Conservation (phyloP, 345 rosid genomes). For the Melaleuca alternifolia region DNA sequence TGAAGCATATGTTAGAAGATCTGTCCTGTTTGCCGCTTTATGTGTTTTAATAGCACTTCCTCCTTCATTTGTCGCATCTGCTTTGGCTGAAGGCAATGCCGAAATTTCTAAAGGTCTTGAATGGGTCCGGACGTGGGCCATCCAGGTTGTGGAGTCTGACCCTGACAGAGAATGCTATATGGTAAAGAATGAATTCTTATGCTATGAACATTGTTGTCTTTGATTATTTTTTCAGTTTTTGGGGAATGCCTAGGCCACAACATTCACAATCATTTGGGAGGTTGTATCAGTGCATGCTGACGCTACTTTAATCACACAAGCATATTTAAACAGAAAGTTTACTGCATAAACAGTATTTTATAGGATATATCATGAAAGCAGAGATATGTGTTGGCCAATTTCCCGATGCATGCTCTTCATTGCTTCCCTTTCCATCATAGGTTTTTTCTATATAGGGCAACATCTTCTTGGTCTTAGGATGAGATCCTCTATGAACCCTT, state of each 20-base stretch:
- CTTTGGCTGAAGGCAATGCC: slow-evolving; percentile 60
- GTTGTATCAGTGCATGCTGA: not conserved
- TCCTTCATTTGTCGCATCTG: slow-evolving; percentile 71
- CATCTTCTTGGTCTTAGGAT: not conserved
- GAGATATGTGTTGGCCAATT: not conserved
- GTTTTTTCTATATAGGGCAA: not conserved
- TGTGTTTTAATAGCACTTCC: slow-evolving; percentile 70
- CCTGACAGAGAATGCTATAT: slow-evolving; percentile 73
- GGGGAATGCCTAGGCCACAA: not conserved
- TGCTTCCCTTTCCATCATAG: not conserved
- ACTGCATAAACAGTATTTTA: not conserved
- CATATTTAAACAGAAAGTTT: not conserved
- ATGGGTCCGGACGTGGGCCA: slow-evolving; percentile 86
- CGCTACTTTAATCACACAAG: not conserved
- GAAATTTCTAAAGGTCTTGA: slow-evolving; percentile 76
- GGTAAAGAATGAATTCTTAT: slow-evolving; percentile 27
- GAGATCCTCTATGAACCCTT: not conserved
- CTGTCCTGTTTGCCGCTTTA: slow-evolving; percentile 84
- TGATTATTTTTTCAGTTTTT: not conserved
- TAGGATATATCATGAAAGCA: not conserved
- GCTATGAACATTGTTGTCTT: not conserved
- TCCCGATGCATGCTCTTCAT: not conserved
- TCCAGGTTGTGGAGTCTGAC: slow-evolving; percentile 67
- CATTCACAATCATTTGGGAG: not conserved
- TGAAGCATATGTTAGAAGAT: slow-evolving; percentile 89